phyloP scores from a whole-genome alignment of 1,284 basidiomycete genomes.

The Trametes versicolor region DNA sequence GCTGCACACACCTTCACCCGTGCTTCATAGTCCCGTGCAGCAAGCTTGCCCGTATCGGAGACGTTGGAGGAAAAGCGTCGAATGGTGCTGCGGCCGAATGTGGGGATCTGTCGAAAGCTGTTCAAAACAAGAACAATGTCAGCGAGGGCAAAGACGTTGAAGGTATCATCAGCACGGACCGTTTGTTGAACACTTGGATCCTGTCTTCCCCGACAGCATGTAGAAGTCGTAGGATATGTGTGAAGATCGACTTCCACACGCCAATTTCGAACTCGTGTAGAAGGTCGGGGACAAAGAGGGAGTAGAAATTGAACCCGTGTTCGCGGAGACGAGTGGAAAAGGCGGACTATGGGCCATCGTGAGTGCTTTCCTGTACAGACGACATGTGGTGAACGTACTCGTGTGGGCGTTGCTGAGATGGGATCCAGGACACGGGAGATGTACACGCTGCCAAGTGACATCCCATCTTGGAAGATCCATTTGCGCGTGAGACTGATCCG shows the following conservation, averaged over 20 bases:
- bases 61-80: slow-evolving; percentile 38
- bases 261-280: slow-evolving; percentile 43
- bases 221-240: slow-evolving; percentile 38
- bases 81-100: slow-evolving; percentile 42
- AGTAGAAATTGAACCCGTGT: slow-evolving; percentile 32
- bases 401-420: slow-evolving; percentile 7
- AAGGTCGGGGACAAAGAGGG: slow-evolving; percentile 35
- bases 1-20: slow-evolving; percentile 43
- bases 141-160: not conserved
- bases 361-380: not conserved
- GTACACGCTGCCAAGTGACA: not conserved
- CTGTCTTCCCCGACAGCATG: slow-evolving; percentile 20
- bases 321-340: slow-evolving; percentile 38
- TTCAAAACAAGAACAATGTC: not conserved
- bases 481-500: slow-evolving; percentile 5
- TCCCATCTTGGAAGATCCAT: slow-evolving; percentile 22
- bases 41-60: slow-evolving; percentile 40
- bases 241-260: slow-evolving; percentile 38
- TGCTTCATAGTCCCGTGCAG: slow-evolving; percentile 43
- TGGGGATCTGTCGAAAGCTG: slow-evolving; percentile 37
- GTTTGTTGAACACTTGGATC: slow-evolving; percentile 30
- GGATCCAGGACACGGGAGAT: slow-evolving; percentile 10
- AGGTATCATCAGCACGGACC: slow-evolving; percentile 21
- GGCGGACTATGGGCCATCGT: slow-evolving; percentile 41
- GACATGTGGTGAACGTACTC: not conserved